A percentile compares a stretch with the other conserved stretches of the same genome.
Conservation (phyloP, 352 stramenopile species). For the Phytophthora kernoviae region DNA sequence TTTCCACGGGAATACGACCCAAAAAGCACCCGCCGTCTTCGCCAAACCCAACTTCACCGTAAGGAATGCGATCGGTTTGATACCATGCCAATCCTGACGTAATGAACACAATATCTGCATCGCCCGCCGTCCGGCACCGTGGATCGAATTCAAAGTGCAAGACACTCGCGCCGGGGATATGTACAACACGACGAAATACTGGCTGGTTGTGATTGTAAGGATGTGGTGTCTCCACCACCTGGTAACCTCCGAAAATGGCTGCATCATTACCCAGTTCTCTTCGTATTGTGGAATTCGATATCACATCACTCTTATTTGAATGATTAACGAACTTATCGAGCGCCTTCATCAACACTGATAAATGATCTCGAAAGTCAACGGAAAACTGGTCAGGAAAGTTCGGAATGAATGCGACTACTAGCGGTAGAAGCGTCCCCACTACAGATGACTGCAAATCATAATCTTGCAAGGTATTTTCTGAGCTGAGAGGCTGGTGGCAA, state of each 20-base stretch:
- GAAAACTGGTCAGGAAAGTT: conserved; percentile 45
- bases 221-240: conserved; percentile 67
- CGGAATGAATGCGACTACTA: conserved; percentile 51
- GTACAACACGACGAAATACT: conserved; percentile 62
- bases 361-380: conserved; percentile 20
- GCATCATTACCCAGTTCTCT: conserved; percentile 2
- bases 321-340: conserved; percentile 26
- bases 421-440: conserved; percentile 47
- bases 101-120: conserved; percentile 73
- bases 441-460: conserved; percentile 39
- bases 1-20: conserved; percentile 54
- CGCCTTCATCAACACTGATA: conserved; percentile 36
- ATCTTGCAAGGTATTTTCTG: neutral
- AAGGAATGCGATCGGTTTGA: conserved; percentile 59
- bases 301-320: conserved; percentile 8
- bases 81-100: conserved; percentile 64
- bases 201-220: conserved; percentile 68
- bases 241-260: conserved; percentile 45
- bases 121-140: conserved; percentile 56
- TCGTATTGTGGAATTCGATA: conserved; percentile 1
- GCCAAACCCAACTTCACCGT: conserved; percentile 60
- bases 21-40: conserved; percentile 76
- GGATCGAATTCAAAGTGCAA: conserved; percentile 77
- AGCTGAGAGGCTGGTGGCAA: neutral
- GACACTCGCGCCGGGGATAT: conserved; percentile 53